A percentile compares a stretch with the other conserved stretches of the same genome.
phyloP scores from a whole-genome alignment of 2,329 filamentous ascomycete species.

The Canariomyces notabilis region DNA sequence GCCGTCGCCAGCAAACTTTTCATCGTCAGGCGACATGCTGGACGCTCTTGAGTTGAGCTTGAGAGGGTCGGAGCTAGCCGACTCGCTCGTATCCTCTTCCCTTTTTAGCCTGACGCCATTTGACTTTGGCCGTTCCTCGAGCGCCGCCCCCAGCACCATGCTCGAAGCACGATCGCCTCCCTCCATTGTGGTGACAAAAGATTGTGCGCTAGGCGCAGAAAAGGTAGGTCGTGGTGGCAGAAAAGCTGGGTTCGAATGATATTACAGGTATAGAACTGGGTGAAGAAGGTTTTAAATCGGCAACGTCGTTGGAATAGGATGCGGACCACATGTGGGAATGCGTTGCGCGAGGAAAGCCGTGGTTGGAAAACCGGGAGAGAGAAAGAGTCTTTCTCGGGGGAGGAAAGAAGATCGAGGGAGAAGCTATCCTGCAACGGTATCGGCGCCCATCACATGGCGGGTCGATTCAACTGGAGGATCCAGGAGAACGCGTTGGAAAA shows the following conservation, averaged over 20 bases:
- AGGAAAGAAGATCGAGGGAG: conserved; percentile 2
- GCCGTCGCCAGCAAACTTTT: conserved; percentile 45
- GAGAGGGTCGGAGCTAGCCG: conserved; percentile 37
- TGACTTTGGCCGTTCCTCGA: conserved; percentile 35
- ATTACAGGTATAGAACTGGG: not conserved
- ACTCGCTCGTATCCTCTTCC: conserved; percentile 35
- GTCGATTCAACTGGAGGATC: conserved; percentile 12
- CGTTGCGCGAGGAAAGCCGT: no score
- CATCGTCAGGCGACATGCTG: conserved; percentile 41
- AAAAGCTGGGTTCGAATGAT: not conserved
- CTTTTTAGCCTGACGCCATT: conserved; percentile 38
- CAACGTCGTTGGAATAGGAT: not conserved
- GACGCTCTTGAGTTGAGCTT: conserved; percentile 37
- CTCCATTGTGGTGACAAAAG: conserved; percentile 25
- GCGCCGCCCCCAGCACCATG: conserved; percentile 32
- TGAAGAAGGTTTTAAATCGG: conserved; percentile 3
- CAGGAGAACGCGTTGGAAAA: conserved; percentile 2
- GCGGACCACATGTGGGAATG: conserved; percentile 14
- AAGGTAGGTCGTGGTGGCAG: not conserved
- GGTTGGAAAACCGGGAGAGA: not conserved
- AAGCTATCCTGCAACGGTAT: conserved; percentile 22
- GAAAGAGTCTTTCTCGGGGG: not conserved
- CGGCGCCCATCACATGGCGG: conserved; percentile 18
- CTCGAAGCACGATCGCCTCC: conserved; percentile 25
- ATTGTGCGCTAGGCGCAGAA: conserved; percentile 13